Percentiles rank a stretch among this genome's conserved stretches.
Conservation (phyloP, 768 basidiomycete species). For the Psilocybe cubensis region DNA sequence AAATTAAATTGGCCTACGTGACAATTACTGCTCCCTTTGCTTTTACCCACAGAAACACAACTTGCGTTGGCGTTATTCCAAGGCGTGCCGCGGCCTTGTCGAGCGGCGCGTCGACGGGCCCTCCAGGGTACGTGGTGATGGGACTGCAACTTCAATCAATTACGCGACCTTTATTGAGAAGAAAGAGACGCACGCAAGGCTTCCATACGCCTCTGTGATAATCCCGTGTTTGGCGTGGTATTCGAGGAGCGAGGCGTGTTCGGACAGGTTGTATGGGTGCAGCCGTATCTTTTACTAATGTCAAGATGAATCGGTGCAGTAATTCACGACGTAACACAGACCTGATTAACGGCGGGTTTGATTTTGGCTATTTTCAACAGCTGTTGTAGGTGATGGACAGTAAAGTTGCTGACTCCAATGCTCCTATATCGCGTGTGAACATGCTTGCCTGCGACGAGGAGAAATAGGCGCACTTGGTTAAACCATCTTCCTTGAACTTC, state of each 20-base stretch:
- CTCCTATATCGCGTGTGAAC: constrained; percentile 42
- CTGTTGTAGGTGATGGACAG: constrained; percentile 50
- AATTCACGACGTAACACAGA: constrained; percentile 20
- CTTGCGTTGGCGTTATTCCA: constrained; percentile 63
- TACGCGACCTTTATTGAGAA: neutral
- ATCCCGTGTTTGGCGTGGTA: constrained; percentile 62
- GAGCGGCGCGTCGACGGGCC: constrained; percentile 65
- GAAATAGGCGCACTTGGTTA: constrained; percentile 38
- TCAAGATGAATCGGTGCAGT: neutral
- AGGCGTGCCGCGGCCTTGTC: constrained; percentile 53
- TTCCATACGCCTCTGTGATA: constrained; percentile 73
- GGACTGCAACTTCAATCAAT: constrained; percentile 41
- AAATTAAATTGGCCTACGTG: constrained; percentile 46
- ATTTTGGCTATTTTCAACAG: constrained; percentile 53
- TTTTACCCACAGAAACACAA: constrained; percentile 70
- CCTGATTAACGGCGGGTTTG: constrained; percentile 76
- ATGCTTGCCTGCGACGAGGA: neutral
- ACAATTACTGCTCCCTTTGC: constrained; percentile 70
- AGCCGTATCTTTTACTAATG: constrained; percentile 55
- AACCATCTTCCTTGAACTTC: constrained; percentile 47
- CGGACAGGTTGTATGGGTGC: constrained; percentile 69
- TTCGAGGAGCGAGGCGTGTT: constrained; percentile 58
- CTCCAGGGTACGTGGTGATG: constrained; percentile 61
- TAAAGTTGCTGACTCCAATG: constrained; percentile 77
- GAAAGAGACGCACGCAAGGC: constrained; percentile 51